Conservation (phyloP, 345 rosid genomes). For the Gossypium mustelinum region DNA sequence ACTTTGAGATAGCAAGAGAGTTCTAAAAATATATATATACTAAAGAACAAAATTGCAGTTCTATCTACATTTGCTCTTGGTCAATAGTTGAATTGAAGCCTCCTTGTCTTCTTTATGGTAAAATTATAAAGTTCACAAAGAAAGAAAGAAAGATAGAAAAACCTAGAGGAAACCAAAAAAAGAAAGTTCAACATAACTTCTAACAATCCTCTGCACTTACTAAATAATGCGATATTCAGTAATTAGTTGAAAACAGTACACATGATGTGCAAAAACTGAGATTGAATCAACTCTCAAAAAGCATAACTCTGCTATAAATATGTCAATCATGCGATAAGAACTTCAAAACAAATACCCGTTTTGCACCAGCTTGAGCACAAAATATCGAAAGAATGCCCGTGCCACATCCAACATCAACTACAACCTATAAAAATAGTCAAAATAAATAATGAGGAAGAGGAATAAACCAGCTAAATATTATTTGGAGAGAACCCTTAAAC, state of each 20-base stretch:
- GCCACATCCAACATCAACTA: slow-evolving; percentile 98
- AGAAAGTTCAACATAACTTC: neutral
- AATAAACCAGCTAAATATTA: slow-evolving; percentile 1
- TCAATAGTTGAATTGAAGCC: neutral
- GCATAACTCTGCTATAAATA: neutral
- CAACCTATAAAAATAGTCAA: slow-evolving; percentile 54
- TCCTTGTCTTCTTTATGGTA: neutral
- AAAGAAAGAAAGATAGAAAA: neutral
- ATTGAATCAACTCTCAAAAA: neutral
- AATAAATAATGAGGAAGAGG: slow-evolving; percentile 20
- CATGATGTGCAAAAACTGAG: neutral
- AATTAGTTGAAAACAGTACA: slow-evolving; percentile 1
- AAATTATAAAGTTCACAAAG: neutral
- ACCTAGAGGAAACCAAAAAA: neutral
- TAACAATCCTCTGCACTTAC: neutral
- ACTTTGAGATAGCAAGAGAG: neutral
- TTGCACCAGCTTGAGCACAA: slow-evolving; percentile 99
- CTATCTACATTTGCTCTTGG: neutral
- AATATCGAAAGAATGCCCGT: slow-evolving; percentile 96
- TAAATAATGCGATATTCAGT: slow-evolving; percentile 1
- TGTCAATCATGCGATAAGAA: neutral
- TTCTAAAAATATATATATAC: neutral
- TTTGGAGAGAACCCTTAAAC: neutral
- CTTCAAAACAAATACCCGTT: slow-evolving; percentile 45
- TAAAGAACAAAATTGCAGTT: neutral